Percentiles rank a stretch among this genome's conserved stretches.
These are phyloP conservation scores for barley (Hordeum vulgare) DNA, from an alignment of 176 grass and related monocot species.

Conservation along the genomic window MorexV3_pseudomolecules_assembly NC_058518.1:458494541-458495040, in stretches of 20 bases:
- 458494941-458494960: too few relatives aligned
- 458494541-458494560: conserved; percentile 94
- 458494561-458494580: conserved; percentile 89
- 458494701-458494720: neutral
- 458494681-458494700: conserved; percentile 15
- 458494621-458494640: conserved; percentile 89
- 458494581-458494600: conserved; percentile 87
- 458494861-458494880: neutral
- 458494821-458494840: neutral
- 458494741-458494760: neutral
- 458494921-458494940: neutral
- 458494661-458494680: neutral
- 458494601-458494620: conserved; percentile 74
- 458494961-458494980: too few relatives aligned
- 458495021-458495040: neutral
- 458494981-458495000: neutral
- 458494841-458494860: neutral
- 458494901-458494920: neutral
- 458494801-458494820: neutral
- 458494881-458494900: neutral
- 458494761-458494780: neutral
- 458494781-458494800: neutral
- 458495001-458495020: neutral
- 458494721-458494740: neutral
- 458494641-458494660: conserved; percentile 74